phyloP scores from a whole-genome alignment of 306 rosid species.

The Psophocarpus tetragonolobus region DNA sequence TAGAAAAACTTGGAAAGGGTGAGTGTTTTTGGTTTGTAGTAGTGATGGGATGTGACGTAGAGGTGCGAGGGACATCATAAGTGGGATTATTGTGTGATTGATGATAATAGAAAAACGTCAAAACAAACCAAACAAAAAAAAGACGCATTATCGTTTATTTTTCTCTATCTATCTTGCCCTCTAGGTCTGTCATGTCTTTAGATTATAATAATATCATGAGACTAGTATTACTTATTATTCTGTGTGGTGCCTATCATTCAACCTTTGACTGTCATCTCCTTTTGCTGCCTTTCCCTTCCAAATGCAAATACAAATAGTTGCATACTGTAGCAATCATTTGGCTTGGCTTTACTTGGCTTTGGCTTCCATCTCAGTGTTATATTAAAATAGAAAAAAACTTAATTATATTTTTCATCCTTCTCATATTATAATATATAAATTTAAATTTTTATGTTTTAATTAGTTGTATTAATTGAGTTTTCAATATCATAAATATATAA shows the following conservation, averaged over 20 bases:
- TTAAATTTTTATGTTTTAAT: too few relatives aligned
- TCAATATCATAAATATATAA: too few relatives aligned
- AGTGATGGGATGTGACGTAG: not conserved
- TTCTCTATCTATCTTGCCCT: not conserved
- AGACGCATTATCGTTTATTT: not conserved
- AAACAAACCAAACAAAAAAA: not conserved
- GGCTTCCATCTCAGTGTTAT: not conserved
- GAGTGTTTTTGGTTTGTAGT: not conserved
- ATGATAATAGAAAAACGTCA: slow-evolving; percentile 13
- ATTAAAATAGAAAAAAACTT: too few relatives aligned
- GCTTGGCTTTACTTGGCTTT: too few relatives aligned
- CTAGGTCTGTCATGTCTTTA: not conserved
- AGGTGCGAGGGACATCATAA: not conserved
- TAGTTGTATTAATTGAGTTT: too few relatives aligned
- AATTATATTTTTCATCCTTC: too few relatives aligned
- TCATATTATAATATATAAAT: too few relatives aligned
- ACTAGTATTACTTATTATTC: not conserved
- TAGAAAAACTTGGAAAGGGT: not conserved
- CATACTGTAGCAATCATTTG: too few relatives aligned
- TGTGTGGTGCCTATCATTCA: slow-evolving; percentile 6
- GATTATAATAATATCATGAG: slow-evolving; percentile 9
- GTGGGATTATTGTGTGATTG: not conserved
- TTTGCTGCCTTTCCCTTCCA: not conserved
- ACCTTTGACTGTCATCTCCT: slow-evolving; percentile 1
- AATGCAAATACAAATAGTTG: too few relatives aligned